Conservation (phyloP, 306 rosid genomes). For the Citrullus amarus region DNA sequence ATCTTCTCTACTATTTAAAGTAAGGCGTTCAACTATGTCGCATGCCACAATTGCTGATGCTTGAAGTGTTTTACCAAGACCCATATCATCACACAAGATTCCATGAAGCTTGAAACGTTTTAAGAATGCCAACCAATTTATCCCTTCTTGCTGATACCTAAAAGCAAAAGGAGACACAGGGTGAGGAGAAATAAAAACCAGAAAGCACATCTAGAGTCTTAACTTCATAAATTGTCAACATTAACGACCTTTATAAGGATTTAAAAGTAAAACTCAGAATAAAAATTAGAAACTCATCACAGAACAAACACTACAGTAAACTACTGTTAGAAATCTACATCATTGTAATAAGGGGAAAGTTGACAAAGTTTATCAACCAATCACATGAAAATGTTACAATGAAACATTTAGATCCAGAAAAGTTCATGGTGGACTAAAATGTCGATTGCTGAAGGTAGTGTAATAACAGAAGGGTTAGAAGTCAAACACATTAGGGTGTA, state of each 20-base stretch:
- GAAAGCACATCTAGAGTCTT: background rate
- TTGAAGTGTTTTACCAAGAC: slow-evolving; percentile 98
- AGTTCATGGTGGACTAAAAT: background rate
- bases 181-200: slow-evolving; percentile 7
- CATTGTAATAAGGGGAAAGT: background rate
- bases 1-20: slow-evolving; percentile 26
- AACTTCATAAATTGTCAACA: background rate
- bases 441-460: background rate
- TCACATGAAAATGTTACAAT: background rate
- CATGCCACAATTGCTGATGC: slow-evolving; percentile 95
- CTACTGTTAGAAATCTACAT: background rate
- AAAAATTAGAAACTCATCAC: background rate
- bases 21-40: slow-evolving; percentile 55
- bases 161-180: slow-evolving; percentile 12
- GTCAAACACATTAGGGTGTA: background rate
- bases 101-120: slow-evolving; percentile 99
- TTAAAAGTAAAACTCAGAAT: background rate
- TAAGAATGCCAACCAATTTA: slow-evolving; percentile 91
- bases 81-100: slow-evolving; percentile 98
- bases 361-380: background rate
- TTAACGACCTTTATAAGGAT: background rate
- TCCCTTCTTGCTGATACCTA: slow-evolving; percentile 98
- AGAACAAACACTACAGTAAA: background rate
- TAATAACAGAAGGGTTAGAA: background rate
- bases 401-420: background rate